Evolutionary conservation across 768 basidiomycete genomes (phyloP), one percentile per base, ranked within the genome.

Genomic region (Pleurotus ostreatus): DNA sequence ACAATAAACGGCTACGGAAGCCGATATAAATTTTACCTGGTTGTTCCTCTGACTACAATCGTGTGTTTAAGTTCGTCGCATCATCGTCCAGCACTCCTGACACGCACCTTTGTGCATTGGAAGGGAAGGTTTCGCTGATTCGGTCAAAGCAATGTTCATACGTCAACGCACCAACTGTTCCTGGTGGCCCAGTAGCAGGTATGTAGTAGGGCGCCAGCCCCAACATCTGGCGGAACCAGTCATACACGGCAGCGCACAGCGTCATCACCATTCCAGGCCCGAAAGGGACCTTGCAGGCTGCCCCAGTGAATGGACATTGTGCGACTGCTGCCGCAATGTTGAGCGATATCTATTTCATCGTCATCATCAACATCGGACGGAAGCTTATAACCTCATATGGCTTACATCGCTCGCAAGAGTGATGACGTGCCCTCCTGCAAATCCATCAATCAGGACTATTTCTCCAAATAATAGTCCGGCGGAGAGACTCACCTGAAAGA

Each of bases 261-360:
- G 61, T 25, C 2, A 59, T 61, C 57, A 63, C 63, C 39, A 71
- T 9, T 20, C 58, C 56, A n/a, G 43, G 25, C 18, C 40, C 48
- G 5, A 61, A 40, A 9, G 54, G 62, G 2, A 37, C 25, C 13
- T 49, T 16, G 11, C 55, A 47, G 2, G 39, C 15, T n/a, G 45
- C 39, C 20, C 71, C 70, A 4, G 67, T 61, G 54, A 61, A 71
- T 1, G 72, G 68, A 53, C 70, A 71, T 62, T 72, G 72, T 1
- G 67, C 59, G 15, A 73, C 62, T 3, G 62, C 68, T 6, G 68
- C 70, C n/a, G 49, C 49, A 11, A 66, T 49, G 44, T 69, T 69
- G 13, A 71, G 49, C 16, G 57, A n/a, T 5, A 53, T 44, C 71
- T 71, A 41, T 5, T 11, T 15, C 2, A 15, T 11, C 5, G 43